Evolutionary conservation across 768 basidiomycete species (phyloP).

Genomic region (Favolaschia claudopus): DNA sequence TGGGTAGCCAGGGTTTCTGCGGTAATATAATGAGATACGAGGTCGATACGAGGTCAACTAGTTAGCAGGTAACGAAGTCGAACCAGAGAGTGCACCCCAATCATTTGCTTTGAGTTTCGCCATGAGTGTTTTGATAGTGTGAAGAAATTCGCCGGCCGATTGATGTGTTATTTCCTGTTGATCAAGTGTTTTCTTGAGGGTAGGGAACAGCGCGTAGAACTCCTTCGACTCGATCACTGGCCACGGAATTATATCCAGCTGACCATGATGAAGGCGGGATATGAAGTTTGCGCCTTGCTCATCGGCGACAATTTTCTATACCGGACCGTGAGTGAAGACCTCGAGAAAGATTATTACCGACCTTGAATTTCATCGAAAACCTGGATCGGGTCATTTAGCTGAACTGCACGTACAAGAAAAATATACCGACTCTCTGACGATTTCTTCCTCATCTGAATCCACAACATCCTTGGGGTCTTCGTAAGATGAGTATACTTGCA

Average conservation of each 20-base stretch:
- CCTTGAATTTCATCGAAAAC: slow-evolving; percentile 59
- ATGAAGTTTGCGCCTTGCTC: slow-evolving; percentile 71
- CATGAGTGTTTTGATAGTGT: slow-evolving; percentile 67
- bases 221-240: slow-evolving; percentile 67
- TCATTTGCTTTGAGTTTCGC: slow-evolving; percentile 73
- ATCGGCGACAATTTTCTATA: slow-evolving; percentile 64
- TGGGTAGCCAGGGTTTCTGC: slow-evolving; percentile 57
- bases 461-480: slow-evolving; percentile 69
- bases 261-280: slow-evolving; percentile 62
- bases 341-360: slow-evolving; percentile 31
- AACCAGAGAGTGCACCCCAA: slow-evolving; percentile 70
- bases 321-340: slow-evolving; percentile 60
- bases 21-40: background rate
- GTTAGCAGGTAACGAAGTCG: slow-evolving; percentile 25
- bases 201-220: slow-evolving; percentile 62
- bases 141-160: slow-evolving; percentile 60
- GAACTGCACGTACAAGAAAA: background rate
- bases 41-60: background rate
- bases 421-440: slow-evolving; percentile 57
- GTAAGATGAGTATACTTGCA: background rate
- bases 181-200: slow-evolving; percentile 55
- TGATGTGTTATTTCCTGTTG: slow-evolving; percentile 55
- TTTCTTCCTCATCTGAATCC: slow-evolving; percentile 64
- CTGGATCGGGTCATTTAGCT: slow-evolving; percentile 34
- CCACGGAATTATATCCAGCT: slow-evolving; percentile 68